Base-by-base conservation (phyloP, 208 protist genomes). In the Angomonas ambiguus region DNA sequence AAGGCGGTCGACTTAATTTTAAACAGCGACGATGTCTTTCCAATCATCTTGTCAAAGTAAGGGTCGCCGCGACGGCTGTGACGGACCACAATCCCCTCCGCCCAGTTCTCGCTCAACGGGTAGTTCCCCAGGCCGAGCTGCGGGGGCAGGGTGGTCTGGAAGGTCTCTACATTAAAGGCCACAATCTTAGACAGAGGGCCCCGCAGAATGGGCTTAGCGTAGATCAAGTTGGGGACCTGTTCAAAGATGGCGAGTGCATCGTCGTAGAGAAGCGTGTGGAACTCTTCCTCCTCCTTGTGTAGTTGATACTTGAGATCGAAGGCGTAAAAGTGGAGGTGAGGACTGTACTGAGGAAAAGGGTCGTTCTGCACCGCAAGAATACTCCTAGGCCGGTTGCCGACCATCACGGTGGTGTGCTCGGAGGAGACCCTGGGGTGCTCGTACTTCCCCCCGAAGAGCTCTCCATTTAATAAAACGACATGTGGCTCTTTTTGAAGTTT, bases 1-100 rank as follows among this genome's bases (percentile, higher is more conserved):
- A 95, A 95, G 10, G 89, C 89, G 10, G 82, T 91, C 33, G 67
- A 90, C 67, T 95, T 95, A 62, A 95, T 86, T 74, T 95, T 95
- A 57, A 95, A 71, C 30, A 95, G 86, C 16, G 86, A 90, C 53
- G 11, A 5, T 5, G 13, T 28, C 28, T 38, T 38, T 5, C 53
- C 28, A 2, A 27, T 2, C 18, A 65, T 85, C 13, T 72, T 45
- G 49, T 92, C 82, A 57, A 91, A 91, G 0, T 75, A 82, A 0
- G 74, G 62, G 61, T 74, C 71, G 27, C 89, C 85, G 25, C 83
- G 85, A n/a, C 74, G 65, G 25, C 53, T 31, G 71, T 92, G 85
- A 68, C 85, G 87, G 35, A 95, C 86, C 0, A 94, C 88, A 56
- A 94, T 70, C 13, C 88, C 88, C 69, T 94, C 88, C 16, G 88